Base-by-base conservation (phyloP, 805 yeast genomes). In the Barnettozyma vustinii region DNA sequence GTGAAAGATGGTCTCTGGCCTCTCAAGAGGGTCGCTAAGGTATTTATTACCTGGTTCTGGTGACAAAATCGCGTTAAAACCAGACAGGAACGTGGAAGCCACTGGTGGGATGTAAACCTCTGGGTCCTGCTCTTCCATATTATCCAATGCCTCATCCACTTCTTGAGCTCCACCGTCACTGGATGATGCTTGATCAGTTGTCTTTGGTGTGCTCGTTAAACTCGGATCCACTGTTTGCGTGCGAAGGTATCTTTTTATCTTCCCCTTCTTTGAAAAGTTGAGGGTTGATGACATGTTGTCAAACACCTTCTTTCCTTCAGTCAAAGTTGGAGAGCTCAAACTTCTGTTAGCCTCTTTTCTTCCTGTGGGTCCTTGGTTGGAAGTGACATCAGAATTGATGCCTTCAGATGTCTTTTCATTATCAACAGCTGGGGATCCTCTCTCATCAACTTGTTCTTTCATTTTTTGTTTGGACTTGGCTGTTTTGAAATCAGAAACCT, bases 71-170 rank as follows among this genome's bases (percentile, higher is more conserved):
- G 87, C 80, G 5, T 84, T 79, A 4, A 88, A 77, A 0, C 96
- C 96, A 1, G 96, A 81, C 49, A 84, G 80, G 5, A 92, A 58
- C 12, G 92, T 81, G 0, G 94, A 84, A 0, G 96, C 79, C 54
- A 80, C 83, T 3, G 92, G 94, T 9, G 86, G 75, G 4, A 80
- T 73, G 12, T 64, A 57, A 33, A 77, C 61, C 9, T 59, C 56
- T 16, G 43, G 33, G 13, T 47, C 53, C 12, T 40, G 52, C 19
- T 50, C 52, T 47, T 40, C 56, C 2, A 47, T 57, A 21, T 52
- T 56, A 23, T 52, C 46, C 20, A 43, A 13, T 6, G 37, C 41
- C 15, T 37, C 33, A 3, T 45, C 40, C 7, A 36, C 46, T 9
- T 39, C 42, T 26, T 46, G 23, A 7, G 39, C 39, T 20, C 23